Conservation (phyloP, 352 stramenopile genomes). For the Peronospora farinosa region DNA sequence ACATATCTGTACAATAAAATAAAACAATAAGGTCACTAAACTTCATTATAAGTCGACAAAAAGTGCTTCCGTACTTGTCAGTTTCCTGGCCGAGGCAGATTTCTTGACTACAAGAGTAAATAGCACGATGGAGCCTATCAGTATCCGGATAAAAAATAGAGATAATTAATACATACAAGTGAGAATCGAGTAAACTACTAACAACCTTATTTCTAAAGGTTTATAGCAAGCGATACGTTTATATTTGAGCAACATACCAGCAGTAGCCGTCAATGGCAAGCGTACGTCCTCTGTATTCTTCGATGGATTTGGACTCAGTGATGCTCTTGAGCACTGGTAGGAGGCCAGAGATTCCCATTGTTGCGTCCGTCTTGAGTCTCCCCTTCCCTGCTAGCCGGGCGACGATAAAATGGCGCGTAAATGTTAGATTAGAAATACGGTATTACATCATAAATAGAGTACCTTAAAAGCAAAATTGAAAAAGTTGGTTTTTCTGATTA, state of each 20-base stretch:
- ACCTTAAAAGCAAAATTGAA: too few species aligned
- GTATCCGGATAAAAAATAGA: background rate
- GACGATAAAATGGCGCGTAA: conserved; percentile 30
- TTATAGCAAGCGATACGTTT: background rate
- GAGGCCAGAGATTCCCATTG: conserved; percentile 58
- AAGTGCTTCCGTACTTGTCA: conserved; percentile 47
- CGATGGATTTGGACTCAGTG: conserved; percentile 50
- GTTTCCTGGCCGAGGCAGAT: conserved; percentile 60
- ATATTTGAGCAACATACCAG: conserved; percentile 42
- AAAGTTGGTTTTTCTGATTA: too few species aligned
- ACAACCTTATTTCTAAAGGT: background rate
- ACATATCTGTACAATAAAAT: conserved; percentile 46
- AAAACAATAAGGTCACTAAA: conserved; percentile 8
- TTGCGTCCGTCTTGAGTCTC: background rate
- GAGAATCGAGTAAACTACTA: too few species aligned
- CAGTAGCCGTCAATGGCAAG: conserved; percentile 79
- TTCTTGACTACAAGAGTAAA: conserved; percentile 70
- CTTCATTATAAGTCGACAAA: background rate
- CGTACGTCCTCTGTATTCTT: conserved; percentile 51
- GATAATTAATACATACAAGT: too few species aligned
- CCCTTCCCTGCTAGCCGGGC: conserved; percentile 24
- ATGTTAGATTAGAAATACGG: background rate
- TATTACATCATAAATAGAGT: background rate
- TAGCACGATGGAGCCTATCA: conserved; percentile 68
- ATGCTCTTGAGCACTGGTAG: conserved; percentile 73